Base-by-base conservation (phyloP, 768 basidiomycete genomes). In the Leccinum variicolor region DNA sequence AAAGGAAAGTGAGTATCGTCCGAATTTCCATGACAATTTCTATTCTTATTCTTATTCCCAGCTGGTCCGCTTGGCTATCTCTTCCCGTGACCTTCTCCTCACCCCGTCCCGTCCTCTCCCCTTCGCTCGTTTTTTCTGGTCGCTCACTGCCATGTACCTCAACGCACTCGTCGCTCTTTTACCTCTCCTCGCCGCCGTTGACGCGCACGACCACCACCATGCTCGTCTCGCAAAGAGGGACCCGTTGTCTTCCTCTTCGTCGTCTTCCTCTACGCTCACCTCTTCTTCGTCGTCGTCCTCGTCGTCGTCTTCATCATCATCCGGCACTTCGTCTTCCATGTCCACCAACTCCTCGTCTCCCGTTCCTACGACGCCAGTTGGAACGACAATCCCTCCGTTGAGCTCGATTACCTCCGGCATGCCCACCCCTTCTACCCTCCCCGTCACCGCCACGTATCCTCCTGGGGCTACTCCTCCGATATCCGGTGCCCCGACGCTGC, bases 401-500 rank as follows among this genome's bases (percentile, higher is more conserved):
- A 79, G 74, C 23, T 74, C 73, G 52, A 83, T 91, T 50, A 83
- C 79, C 1, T 81, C 79, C 34, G 87, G 86, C 54, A 88, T 88
- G 85, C 73, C 86, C 5, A 73, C 81, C 6, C 76, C 77, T 6
- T 59, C 81, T 3, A 77, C 82, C 0, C 75, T 80, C 1, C 66
- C 81, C 1, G 73, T 83, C 17, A 75, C 83, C 4, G 69, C 81
- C 3, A 84, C 85, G 0, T 88, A 74, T 63, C 34, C 80, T 0
- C 71, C 84, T 43, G 90, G 90, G 2, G 81, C 85, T 28, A 76
- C 77, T 1, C 81, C 86, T 3, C 83, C 87, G 1, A 74, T 88
- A 43, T 64, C 81, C 31, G 87, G 87, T 57, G 92, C 83, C 1
- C 88, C 89, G 2, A 58, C 73, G 3, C 74, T 94, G 10, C 92